Conservation (phyloP, 2,329 filamentous ascomycete species). For the Diaporthe sp. region DNA sequence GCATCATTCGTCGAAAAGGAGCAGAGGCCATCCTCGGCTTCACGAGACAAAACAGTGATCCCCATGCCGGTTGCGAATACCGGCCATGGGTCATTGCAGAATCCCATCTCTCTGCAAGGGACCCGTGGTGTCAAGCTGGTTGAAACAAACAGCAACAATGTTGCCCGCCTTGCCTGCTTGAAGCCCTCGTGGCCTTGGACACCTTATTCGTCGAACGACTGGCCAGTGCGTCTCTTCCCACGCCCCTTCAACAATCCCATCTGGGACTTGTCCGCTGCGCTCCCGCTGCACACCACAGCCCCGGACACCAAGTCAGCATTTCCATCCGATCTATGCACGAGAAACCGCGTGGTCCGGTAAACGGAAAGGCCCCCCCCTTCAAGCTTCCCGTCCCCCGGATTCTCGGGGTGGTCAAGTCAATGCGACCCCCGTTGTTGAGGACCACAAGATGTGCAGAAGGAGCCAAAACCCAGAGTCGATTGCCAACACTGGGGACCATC, state of each 20-base stretch:
- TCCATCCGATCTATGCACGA: constrained; percentile 18
- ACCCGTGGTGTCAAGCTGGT: constrained; percentile 4
- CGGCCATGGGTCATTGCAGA: background rate
- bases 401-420: constrained; percentile 7
- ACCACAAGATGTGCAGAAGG: constrained; percentile 19
- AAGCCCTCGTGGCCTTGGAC: background rate
- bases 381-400: constrained; percentile 19
- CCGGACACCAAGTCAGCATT: background rate
- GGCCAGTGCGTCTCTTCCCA: constrained; percentile 11
- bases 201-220: constrained; percentile 20
- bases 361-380: background rate
- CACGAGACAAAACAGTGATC: background rate
- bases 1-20: background rate
- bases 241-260: background rate
- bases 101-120: constrained; percentile 23
- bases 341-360: constrained; percentile 1
- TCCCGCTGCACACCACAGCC: constrained; percentile 3
- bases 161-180: background rate
- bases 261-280: background rate
- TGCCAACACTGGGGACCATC: background rate
- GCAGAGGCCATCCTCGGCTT: background rate
- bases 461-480: constrained; percentile 5
- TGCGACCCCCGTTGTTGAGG: constrained; percentile 11
- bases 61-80: constrained; percentile 2
- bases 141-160: constrained; percentile 13